Evolutionary conservation across 2,329 filamentous ascomycete genomes (phyloP).

Genomic region (Neofusicoccum kwambonambiense): DNA sequence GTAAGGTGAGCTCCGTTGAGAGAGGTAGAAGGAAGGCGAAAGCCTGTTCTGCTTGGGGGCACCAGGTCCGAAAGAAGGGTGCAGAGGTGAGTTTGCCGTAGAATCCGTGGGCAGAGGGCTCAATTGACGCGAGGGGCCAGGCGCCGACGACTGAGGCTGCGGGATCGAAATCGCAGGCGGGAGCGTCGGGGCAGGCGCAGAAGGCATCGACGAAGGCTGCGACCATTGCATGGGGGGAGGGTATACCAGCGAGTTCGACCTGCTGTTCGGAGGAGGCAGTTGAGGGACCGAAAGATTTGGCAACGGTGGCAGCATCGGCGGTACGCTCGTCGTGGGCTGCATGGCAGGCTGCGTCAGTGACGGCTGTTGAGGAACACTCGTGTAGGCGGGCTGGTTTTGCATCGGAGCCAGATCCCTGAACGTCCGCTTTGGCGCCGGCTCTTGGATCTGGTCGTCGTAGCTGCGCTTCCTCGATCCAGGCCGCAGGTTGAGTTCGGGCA

Average conservation of each 20-base stretch:
- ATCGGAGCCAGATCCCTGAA: constrained; percentile 8
- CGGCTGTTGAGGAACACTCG: constrained; percentile 22
- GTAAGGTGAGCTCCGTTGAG: constrained; percentile 88
- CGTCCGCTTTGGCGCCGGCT: constrained; percentile 57
- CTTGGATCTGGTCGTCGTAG: constrained; percentile 53
- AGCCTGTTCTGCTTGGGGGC: constrained; percentile 67
- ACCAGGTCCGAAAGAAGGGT: constrained; percentile 59
- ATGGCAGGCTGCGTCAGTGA: constrained; percentile 20
- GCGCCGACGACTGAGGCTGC: constrained; percentile 29
- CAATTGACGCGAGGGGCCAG: constrained; percentile 44
- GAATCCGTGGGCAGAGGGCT: constrained; percentile 53
- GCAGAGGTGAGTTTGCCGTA: constrained; percentile 65
- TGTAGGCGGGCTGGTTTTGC: constrained; percentile 1
- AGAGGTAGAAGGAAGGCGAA: constrained; percentile 84
- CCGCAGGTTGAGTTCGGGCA: constrained; percentile 42
- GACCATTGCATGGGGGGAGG: constrained; percentile 56
- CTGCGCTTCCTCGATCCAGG: constrained; percentile 55
- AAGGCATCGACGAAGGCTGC: constrained; percentile 41
- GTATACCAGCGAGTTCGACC: constrained; percentile 78
- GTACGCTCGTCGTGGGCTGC: constrained; percentile 28
- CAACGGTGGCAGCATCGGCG: constrained; percentile 57
- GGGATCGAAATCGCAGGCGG: constrained; percentile 24
- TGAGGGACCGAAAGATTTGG: constrained; percentile 68
- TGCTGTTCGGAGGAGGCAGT: constrained; percentile 44
- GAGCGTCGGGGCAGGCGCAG: constrained; percentile 29